Percentiles rank a stretch among this genome's conserved stretches.
Conservation (phyloP, 768 basidiomycete genomes). For the Russula brevipes region DNA sequence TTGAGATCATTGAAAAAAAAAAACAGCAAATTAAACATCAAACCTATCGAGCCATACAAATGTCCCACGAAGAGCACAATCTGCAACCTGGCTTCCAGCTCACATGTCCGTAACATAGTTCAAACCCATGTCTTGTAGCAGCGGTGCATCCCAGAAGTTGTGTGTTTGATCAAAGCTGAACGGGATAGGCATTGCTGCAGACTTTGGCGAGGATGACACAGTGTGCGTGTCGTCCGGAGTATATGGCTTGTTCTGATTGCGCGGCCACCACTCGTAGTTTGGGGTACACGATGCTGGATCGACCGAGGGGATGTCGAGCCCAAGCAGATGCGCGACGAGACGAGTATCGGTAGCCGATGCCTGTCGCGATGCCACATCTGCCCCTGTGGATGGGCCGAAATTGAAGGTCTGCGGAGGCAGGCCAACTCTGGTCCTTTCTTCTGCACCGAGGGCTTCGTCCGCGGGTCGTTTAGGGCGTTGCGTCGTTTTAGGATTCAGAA, state of each 20-base stretch:
- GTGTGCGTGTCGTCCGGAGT: constrained; percentile 14
- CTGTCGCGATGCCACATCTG: not conserved
- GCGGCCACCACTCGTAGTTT: constrained; percentile 24
- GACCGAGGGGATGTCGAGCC: constrained; percentile 20
- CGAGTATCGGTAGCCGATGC: constrained; percentile 14
- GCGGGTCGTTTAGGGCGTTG: constrained; percentile 21
- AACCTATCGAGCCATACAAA: not conserved
- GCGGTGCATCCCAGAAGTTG: constrained; percentile 21
- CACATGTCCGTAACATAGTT: constrained; percentile 9
- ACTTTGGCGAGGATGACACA: constrained; percentile 20
- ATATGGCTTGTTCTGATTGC: constrained; percentile 9
- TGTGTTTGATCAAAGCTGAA: constrained; percentile 24
- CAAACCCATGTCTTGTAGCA: constrained; percentile 8
- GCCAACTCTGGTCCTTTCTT: not conserved
- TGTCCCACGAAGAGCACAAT: not conserved
- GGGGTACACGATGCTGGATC: constrained; percentile 16
- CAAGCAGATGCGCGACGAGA: constrained; percentile 25
- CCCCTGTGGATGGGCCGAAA: not conserved
- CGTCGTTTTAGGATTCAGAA: constrained; percentile 7
- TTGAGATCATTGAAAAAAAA: not conserved
- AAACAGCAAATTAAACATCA: not conserved
- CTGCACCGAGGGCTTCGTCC: constrained; percentile 23
- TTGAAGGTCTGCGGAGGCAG: not conserved
- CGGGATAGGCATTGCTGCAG: constrained; percentile 23
- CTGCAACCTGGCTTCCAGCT: not conserved